Evolutionary conservation across 31 red algal species (phyloP).

Genomic region (Odonthalia washingtoniensis): DNA sequence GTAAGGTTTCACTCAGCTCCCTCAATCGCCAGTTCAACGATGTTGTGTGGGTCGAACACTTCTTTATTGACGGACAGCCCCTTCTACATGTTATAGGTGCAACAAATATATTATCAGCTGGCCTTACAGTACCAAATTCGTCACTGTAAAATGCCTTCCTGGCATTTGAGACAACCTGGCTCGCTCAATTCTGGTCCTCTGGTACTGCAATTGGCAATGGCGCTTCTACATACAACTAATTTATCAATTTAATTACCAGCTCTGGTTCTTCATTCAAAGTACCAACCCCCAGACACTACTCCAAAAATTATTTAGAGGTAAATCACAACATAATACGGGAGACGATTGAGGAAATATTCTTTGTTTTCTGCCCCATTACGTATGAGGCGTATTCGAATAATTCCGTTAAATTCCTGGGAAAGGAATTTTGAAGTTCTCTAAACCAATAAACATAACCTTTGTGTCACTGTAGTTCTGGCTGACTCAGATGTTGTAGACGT

Average conservation of each 20-base stretch:
- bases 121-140: not conserved
- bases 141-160: not conserved
- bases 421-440: too few species aligned
- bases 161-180: not conserved
- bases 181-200: conserved; percentile 1
- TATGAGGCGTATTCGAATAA: too few species aligned
- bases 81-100: conserved; percentile 33
- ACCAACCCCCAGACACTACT: not conserved
- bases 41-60: conserved; percentile 24
- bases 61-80: conserved; percentile 6
- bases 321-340: conserved; percentile 2
- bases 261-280: not conserved
- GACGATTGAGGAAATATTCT: too few species aligned
- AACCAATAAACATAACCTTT: too few species aligned
- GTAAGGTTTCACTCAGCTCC: not conserved
- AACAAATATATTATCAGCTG: not conserved
- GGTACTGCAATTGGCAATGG: not conserved
- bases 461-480: too few species aligned
- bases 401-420: too few species aligned
- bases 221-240: not conserved
- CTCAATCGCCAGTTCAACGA: too few species aligned
- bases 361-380: too few species aligned
- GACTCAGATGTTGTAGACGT: too few species aligned
- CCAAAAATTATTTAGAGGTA: conserved; percentile 8
- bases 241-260: not conserved